phyloP scores from a whole-genome alignment of 345 rosid genomes.

The Cochlearia excelsa region DNA sequence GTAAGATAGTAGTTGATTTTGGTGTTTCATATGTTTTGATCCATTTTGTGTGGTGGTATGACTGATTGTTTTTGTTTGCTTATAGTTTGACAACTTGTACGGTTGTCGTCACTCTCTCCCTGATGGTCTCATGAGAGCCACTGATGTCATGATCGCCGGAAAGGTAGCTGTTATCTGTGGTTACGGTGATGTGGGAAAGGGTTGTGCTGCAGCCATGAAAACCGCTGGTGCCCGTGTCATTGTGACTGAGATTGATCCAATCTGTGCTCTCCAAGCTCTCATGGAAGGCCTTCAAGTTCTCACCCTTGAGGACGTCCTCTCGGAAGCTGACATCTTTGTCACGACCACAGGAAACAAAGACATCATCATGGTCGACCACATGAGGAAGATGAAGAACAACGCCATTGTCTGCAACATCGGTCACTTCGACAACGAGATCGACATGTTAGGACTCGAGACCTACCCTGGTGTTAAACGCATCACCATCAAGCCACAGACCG shows the following conservation, averaged over 20 bases:
- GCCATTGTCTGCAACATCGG: conserved; percentile 75
- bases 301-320: conserved; percentile 53
- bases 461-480: conserved; percentile 40
- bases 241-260: conserved; percentile 71
- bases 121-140: conserved; percentile 65
- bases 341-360: conserved; percentile 79
- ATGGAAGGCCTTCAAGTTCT: conserved; percentile 68
- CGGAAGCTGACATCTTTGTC: conserved; percentile 61
- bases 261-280: conserved; percentile 71
- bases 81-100: conserved; percentile 67
- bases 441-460: neutral
- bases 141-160: conserved; percentile 68
- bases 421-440: conserved; percentile 29
- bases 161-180: conserved; percentile 66
- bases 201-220: conserved; percentile 73
- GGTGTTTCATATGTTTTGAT: neutral
- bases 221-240: conserved; percentile 84
- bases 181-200: conserved; percentile 77
- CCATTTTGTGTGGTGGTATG: neutral
- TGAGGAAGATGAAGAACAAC: conserved; percentile 71
- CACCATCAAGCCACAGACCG: conserved; percentile 72
- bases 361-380: conserved; percentile 62
- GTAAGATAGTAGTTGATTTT: no score
- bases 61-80: neutral
- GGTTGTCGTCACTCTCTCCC: conserved; percentile 70